Conservation (phyloP, 2,329 filamentous ascomycete genomes). For the Rachicladosporium sp. region DNA sequence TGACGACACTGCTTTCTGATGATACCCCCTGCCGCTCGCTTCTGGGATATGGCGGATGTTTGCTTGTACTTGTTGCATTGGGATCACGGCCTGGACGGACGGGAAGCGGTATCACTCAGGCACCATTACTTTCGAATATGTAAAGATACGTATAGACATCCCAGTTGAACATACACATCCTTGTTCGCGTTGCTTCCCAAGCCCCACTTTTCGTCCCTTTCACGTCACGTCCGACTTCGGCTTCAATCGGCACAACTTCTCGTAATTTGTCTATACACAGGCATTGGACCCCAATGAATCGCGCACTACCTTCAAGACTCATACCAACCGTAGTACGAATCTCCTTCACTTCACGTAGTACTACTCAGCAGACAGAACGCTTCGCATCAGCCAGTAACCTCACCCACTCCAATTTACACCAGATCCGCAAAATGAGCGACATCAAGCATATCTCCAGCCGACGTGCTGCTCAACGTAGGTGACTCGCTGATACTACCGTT, state of each 20-base stretch:
- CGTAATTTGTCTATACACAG: neutral
- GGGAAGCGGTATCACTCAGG: too few relatives aligned
- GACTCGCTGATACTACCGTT: neutral
- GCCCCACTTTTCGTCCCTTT: too few relatives aligned
- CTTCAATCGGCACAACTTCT: constrained; percentile 2
- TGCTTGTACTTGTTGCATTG: too few relatives aligned
- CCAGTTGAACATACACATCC: too few relatives aligned
- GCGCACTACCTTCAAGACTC: too few relatives aligned
- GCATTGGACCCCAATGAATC: too few relatives aligned
- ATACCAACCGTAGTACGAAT: neutral
- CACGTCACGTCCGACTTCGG: constrained; percentile 3
- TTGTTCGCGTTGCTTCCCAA: too few relatives aligned
- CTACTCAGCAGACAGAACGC: neutral
- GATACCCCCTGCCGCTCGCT: constrained; percentile 16
- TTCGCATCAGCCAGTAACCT: neutral
- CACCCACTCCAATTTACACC: constrained; percentile 1
- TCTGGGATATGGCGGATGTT: too few relatives aligned
- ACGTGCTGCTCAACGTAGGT: constrained; percentile 32
- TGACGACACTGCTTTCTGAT: constrained; percentile 2
- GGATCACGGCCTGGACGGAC: too few relatives aligned
- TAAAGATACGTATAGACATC: too few relatives aligned
- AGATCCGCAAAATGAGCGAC: constrained; percentile 26
- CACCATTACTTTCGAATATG: too few relatives aligned
- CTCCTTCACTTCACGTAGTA: constrained; percentile 1
- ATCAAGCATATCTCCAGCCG: constrained; percentile 32